These are phyloP conservation scores for Jatropha multifida DNA, from an alignment of 441 rosid species.

Conservation along the genomic window DNA sequence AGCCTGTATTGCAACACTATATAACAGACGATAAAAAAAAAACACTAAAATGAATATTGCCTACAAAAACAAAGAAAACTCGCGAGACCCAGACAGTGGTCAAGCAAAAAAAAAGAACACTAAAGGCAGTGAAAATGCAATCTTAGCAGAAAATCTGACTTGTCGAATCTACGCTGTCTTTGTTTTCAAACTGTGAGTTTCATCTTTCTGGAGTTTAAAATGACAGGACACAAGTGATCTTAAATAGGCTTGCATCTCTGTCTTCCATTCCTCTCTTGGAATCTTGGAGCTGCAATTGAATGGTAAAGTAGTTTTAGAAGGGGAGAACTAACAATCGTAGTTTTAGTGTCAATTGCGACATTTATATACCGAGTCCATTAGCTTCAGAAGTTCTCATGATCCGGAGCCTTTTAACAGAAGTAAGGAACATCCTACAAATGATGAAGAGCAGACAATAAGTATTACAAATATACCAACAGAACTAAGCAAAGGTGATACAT, in stretches of 20 bases:
- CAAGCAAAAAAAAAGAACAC: conserved; percentile 17
- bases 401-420: conserved; percentile 77
- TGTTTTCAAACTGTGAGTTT: conserved; percentile 40
- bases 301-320: conserved; percentile 16
- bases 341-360: background rate
- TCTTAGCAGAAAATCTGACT: conserved; percentile 23
- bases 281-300: conserved; percentile 60
- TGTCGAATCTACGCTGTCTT: conserved; percentile 32
- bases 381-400: conserved; percentile 85
- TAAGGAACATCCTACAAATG: conserved; percentile 66
- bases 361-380: conserved; percentile 60
- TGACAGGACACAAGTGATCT: conserved; percentile 19
- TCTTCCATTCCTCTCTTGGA: conserved; percentile 51
- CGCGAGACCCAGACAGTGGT: conserved; percentile 33
- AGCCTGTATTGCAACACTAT: conserved; percentile 33
- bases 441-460: background rate
- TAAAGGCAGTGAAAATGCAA: conserved; percentile 22
- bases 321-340: background rate
- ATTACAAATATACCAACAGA: conserved; percentile 5
- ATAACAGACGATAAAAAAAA: conserved; percentile 6
- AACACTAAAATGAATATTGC: conserved; percentile 35
- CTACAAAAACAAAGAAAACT: conserved; percentile 35
- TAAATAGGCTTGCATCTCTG: conserved; percentile 56
- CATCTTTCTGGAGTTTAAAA: conserved; percentile 22
- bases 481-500: background rate